Evolutionary conservation across 139 green algal genomes (phyloP), one percentile per base, ranked within the genome.

Genomic region (Yamagishiella unicocca): DNA sequence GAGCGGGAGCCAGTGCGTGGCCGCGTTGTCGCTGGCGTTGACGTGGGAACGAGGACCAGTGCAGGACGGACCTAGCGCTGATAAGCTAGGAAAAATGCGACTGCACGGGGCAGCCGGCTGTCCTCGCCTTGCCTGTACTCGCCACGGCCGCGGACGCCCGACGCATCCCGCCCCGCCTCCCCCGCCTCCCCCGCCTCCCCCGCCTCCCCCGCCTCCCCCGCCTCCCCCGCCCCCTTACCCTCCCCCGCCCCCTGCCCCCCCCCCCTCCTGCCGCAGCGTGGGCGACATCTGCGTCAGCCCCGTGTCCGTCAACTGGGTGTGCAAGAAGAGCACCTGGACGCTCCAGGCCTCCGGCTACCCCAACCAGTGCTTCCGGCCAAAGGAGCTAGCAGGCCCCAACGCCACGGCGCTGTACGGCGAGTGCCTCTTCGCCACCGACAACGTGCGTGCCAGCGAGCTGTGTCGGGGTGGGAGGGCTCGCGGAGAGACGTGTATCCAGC

Each of bases 301-400:
- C 22, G 90, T 91, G 45, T 90, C 87, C 12, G 87, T 95, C 31
- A 94, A 94, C 87, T 94, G 93, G 89, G 83, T 84, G 38, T 92
- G 89, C 82, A 92, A 92, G 82, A 90, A 92, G 82, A 46, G 55
- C 42, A 89, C 53, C 35, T 92, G 89, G 89, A 46, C 29, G 27
- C 68, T 82, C 66, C 89, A 92, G 89, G 70, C 85, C 24, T 61
- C 33, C 4, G 89, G 82, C 58, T 91, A 67, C 83, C 89, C 91
- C 43, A 94, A 95, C 73, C 89, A 94, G 58, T 95, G 93, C 87
- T 84, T 88, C 54, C 53, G 85, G 29, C 89, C 91, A 0, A 37
- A 55, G 10, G 87, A 91, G 68, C 50, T 66, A 10, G 42, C 85
- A 35, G 76, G 72, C 66, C 87, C 87, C 38, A 82, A 82, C 62